Evolutionary conservation across 768 basidiomycete species (phyloP), one percentile per base, ranked within the genome.

Genomic region (Lactarius trivialis): DNA sequence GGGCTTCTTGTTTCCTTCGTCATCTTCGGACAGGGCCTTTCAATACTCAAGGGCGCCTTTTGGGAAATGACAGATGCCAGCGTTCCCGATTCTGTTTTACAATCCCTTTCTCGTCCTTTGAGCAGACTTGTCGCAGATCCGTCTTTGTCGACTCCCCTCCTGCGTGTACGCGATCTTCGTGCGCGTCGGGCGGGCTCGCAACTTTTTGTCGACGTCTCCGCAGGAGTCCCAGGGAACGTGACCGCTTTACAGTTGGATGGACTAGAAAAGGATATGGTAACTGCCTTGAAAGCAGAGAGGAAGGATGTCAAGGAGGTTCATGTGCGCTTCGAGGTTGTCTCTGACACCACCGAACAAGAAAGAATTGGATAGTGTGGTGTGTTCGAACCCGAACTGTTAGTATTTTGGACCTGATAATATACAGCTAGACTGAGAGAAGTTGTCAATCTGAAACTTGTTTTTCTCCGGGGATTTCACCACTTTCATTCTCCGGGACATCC

Each of bases 1-100:
- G 91, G 93, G 28, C 74, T 97, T 21, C 69, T 94, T 54, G 92
- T 96, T n/a, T 93, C 93, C n/a, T 71, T 89, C 59, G 84, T 96
- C 57, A 94, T 98, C 71, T 76, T 96, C 4, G 80, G 79, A 64
- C 92, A 97, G 71, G 90, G 93, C 21, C 73, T 85, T 55, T 75
- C 73, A 5, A 76, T 97, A 30, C 77, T 92, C 49, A 71, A 76
- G 39, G 84, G 84, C 17, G 89, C 92, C 2, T 82, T 90, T 76
- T 78, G 82, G 19, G 93, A 97, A 70, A 77, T 97, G 61, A 88
- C 89, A 0, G 93, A 97, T 68, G 89, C 88, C 19, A 85, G 92
- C 17, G 82, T 79, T 77, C 48, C 72, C 73, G 30, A 77, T 79
- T 17, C 79, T 93, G n/a, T 70, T 79, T 61, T 77, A 73, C 58